Evolutionary conservation across 495 filamentous ascomycete genomes (phyloP).

Genomic region (Melanomma pulvis-pyrius): DNA sequence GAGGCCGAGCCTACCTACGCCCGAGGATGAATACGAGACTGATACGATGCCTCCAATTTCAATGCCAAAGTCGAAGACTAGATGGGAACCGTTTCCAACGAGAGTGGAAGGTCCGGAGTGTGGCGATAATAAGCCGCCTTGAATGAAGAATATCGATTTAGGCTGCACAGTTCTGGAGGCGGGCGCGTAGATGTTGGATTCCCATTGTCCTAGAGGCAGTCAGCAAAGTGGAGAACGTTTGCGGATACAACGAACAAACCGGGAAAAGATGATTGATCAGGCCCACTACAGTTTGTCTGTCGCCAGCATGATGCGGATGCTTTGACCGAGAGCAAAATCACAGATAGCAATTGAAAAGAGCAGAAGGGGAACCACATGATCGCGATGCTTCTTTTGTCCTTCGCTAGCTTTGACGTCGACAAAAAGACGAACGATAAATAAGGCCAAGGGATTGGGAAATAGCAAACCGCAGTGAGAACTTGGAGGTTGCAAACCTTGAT

Average conservation of each 20-base stretch:
- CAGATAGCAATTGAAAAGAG: background rate
- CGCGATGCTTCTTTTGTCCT: background rate
- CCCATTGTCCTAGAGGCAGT: constrained; percentile 51
- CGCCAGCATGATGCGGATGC: constrained; percentile 54
- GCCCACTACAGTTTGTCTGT: constrained; percentile 58
- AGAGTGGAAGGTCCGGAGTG: constrained; percentile 46
- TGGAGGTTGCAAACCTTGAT: background rate
- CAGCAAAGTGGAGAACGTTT: background rate
- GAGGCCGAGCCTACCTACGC: constrained; percentile 56
- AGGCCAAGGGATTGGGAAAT: background rate
- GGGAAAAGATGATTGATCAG: constrained; percentile 55
- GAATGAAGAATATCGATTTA: constrained; percentile 49
- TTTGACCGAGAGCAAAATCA: background rate
- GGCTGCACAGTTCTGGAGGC: constrained; percentile 57
- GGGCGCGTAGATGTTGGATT: constrained; percentile 63
- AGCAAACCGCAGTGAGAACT: background rate
- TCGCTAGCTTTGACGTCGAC: background rate
- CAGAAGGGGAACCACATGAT: background rate
- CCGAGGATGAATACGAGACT: constrained; percentile 52
- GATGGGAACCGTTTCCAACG: constrained; percentile 50
- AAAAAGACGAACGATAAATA: background rate
- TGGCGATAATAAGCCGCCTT: constrained; percentile 39
- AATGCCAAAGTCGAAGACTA: constrained; percentile 62
- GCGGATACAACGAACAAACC: constrained; percentile 38
- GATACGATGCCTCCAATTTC: constrained; percentile 62